Evolutionary conservation across 441 rosid species (phyloP), one percentile per base, ranked within the genome.

Genomic region (Eruca vesicaria): DNA sequence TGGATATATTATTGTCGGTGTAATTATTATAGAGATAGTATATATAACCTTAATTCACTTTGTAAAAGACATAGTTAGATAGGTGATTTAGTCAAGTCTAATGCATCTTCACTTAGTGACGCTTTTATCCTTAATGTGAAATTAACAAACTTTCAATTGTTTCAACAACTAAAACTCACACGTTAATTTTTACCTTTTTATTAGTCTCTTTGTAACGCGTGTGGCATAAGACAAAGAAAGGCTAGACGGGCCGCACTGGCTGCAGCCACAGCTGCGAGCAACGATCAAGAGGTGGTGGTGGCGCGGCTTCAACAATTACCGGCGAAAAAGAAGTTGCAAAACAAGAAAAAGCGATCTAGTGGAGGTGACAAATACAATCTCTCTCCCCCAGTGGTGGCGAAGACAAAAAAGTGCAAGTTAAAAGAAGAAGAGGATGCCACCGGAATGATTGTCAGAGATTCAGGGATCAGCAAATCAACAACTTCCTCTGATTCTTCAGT

Each of bases 211-310:
- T 94, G 98, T 83, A 94, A 94, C 82, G 98, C 98, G 12, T 94
- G 98, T 50, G 98, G 98, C 29, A 94, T 94, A 66, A 80, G 98
- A 53, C 98, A 91, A 78, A 90, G 98, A 81, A 94, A 94, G 84
- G 98, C 97, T 9, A 87, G 95, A 41, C 68, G 96, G 69, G 97
- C 96, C 23, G 77, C 89, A 82, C 90, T 91, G 7, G 97, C 90
- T 0, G 92, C 92, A 0, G 91, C 87, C 0, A 83, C 85, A 0
- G 82, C 85, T 1, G 65, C 80, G 0, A 72, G 76, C 16, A 82
- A 83, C 6, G 9, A 15, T 4, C 72, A 76, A 63, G 72, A 48
- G 55, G 75, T 68, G 64, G 80, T 59, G 26, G 79, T 20, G 14
- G 74, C 21, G 23, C 83, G 61, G 18, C 77, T 0, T 36, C 32